Base-by-base conservation (phyloP, 495 filamentous ascomycete species). In the Xanthoparmelia taractica region DNA sequence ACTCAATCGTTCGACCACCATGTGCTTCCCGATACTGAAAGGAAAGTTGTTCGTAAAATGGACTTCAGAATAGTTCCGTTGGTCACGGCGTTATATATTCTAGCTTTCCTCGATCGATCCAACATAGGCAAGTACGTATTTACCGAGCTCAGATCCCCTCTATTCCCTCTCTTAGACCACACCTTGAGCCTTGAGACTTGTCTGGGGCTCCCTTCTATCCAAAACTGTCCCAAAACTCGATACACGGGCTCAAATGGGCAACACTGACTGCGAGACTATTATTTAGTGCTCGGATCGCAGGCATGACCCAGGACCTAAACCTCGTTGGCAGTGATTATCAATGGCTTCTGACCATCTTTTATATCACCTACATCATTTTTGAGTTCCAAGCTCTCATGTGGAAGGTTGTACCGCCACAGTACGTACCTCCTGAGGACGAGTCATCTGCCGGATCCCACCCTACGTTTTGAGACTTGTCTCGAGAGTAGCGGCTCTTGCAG, bases 291-390 rank as follows among this genome's bases (percentile, higher is more conserved):
- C 77, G 83, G 67, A 85, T 85, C 59, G 84, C 84, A 11, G 84
- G 84, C 41, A 79, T 86, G 72, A 71, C 73, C 25, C 72, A 79
- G 23, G 82, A 85, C 65, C 72, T 87, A 20, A 52, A 75, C 33
- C 75, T 87, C 23, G 69, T 71, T 4, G 76, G 80, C 27, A 74
- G 77, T 17, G 71, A 73, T 43, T 87, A 87, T 62, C 71, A 86
- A 66, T 95, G 89, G 89, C 77, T 92, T 23, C 74, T 92, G 54
- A 91, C 87, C 0, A 86, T 90, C 40, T 94, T 92, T 68, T 92
- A 92, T 68, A 87, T 81, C 20, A 70, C 77, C 27, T 77, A 78
- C 52, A 83, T 84, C 36, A 40, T 85, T 13, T 91, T 90, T 62
- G 86, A 91, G 73, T 86, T 85, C 75, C 75, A 81, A 56, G 83